Percentiles rank a stretch among this genome's conserved stretches.
Evolutionary conservation across 2,329 filamentous ascomycete species (phyloP).

Genomic region (Orbilia javanica): DNA sequence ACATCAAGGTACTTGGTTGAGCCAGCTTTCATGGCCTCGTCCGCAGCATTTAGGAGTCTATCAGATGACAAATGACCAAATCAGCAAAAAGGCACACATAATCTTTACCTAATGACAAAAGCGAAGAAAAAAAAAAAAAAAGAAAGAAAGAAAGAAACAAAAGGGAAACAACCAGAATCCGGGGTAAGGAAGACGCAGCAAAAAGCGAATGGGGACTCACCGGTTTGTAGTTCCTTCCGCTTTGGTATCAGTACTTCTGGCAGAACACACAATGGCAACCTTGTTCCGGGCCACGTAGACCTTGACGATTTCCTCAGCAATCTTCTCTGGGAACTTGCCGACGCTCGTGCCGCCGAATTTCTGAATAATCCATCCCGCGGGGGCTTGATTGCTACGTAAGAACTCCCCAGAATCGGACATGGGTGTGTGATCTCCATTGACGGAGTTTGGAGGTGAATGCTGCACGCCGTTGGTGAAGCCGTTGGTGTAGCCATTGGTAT

Average conservation of each 20-base stretch:
- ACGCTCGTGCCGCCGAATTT: constrained; percentile 97
- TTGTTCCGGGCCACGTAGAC: constrained; percentile 75
- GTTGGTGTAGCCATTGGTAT: constrained; percentile 39
- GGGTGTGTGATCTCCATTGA: constrained; percentile 45
- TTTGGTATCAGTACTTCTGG: constrained; percentile 93
- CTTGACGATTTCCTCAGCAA: constrained; percentile 76
- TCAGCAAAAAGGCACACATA: constrained; percentile 18
- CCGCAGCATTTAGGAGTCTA: constrained; percentile 68
- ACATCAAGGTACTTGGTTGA: constrained; percentile 69
- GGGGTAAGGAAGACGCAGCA: background rate
- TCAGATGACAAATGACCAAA: constrained; percentile 36
- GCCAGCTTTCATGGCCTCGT: constrained; percentile 68
- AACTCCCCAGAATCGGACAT: constrained; percentile 56
- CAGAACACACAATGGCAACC: constrained; percentile 94
- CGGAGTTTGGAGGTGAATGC: constrained; percentile 50
- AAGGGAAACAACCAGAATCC: background rate
- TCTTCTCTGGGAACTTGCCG: constrained; percentile 87
- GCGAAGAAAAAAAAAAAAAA: constrained; percentile 1
- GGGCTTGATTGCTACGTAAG: constrained; percentile 39
- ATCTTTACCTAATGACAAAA: constrained; percentile 23
- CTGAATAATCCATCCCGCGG: constrained; percentile 80
- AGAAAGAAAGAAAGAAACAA: constrained; percentile 3
- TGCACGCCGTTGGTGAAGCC: constrained; percentile 21
- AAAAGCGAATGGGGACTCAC: constrained; percentile 69
- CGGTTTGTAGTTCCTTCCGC: constrained; percentile 94